Base-by-base conservation (phyloP, 2,329 filamentous ascomycete genomes). In the Colletotrichum musicola region DNA sequence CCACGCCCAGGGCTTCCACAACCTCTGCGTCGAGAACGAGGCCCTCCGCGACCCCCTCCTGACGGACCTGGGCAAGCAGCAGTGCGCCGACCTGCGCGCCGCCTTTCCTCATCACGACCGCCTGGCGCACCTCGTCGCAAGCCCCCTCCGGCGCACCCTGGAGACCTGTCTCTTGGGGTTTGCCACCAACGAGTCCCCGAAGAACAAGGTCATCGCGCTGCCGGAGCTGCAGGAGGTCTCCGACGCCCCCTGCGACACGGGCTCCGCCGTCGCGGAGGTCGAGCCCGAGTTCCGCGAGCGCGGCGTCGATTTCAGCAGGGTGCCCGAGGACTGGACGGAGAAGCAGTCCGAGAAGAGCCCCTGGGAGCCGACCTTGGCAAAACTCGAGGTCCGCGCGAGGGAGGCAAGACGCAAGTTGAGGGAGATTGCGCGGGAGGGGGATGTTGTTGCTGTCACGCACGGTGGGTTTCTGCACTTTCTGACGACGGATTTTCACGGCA, bases 401-500 rank as follows among this genome's bases (percentile, higher is more conserved):
- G 84, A 83, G 25, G 88, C 89, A 6, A 83, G 93, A 50, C 73
- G 82, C 13, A 90, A 86, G 80, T 77, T 96, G 69, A 77, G 86
- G 16, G 80, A 85, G 49, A 74, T 81, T 59, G 60, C 81, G 85
- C 88, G 82, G 74, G 76, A 61, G 2, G 69, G 73, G 4, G 87
- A 95, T 73, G 87, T 97, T 30, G 89, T 91, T 0, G 85, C 94
- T 2, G 93, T 97, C 7, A 92, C 93, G 3, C 94, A 97, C 74
- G 94, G 94, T 1, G 93, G 92, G 1, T 92, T 95, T 73, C 77
- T 97, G 74, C 94, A 97, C 78, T 97, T 93, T 74, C 81, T 97
- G 71, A 96, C 93, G 0, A 88, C 94, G 72, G 94, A 97, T 75
- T 97, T 90, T 89, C 84, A 89, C 62, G 92, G 89, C 49, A 85